Evolutionary conservation across 441 rosid genomes (phyloP).

Genomic region (Sinapis alba): DNA sequence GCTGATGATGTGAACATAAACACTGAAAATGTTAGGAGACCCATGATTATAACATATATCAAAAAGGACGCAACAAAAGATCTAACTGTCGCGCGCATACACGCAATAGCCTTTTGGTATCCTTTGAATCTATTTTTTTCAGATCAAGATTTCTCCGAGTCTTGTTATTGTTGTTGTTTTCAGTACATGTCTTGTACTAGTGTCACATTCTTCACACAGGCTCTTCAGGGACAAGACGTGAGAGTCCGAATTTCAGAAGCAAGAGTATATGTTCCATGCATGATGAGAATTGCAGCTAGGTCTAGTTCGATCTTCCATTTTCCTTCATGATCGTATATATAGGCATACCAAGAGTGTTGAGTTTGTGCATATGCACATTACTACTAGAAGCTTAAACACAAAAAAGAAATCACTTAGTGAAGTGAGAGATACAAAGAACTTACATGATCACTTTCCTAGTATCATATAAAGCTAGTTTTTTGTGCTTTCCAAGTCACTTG

Average conservation of each 20-base stretch:
- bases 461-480: background rate
- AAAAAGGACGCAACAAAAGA: background rate
- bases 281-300: constrained; percentile 76
- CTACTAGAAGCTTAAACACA: constrained; percentile 66
- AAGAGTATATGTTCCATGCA: constrained; percentile 81
- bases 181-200: constrained; percentile 77
- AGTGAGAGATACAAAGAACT: background rate
- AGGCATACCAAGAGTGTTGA: constrained; percentile 84
- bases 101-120: background rate
- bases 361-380: constrained; percentile 93
- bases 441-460: too few species aligned
- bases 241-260: constrained; percentile 77
- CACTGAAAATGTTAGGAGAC: background rate
- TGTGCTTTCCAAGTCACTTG: constrained; percentile 52
- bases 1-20: background rate
- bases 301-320: constrained; percentile 92
- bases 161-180: constrained; percentile 39
- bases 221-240: constrained; percentile 87
- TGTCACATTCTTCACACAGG: constrained; percentile 72
- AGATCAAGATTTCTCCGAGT: constrained; percentile 5
- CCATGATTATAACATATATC: background rate
- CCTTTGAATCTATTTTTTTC: constrained; percentile 1
- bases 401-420: background rate
- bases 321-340: constrained; percentile 72
- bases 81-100: background rate